Base-by-base conservation (phyloP, 2,329 filamentous ascomycete species). In the Dothistroma septosporum region DNA sequence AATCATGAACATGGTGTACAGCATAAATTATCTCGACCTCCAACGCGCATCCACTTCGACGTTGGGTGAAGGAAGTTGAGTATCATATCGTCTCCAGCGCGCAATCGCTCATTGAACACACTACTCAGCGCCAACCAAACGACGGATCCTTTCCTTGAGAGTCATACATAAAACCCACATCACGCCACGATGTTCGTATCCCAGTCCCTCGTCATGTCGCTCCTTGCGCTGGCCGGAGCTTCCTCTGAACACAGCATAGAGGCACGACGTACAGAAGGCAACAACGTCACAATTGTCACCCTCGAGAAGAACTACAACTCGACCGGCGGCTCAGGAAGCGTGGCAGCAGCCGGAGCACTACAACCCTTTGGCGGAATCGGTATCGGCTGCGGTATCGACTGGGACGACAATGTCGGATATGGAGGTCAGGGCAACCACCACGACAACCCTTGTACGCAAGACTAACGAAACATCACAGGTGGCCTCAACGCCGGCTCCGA, bases 311-410 rank as follows among this genome's bases (percentile, higher is more conserved):
- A 11, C 19, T 32, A 8, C 21, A 66, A 66, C 35, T 35, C 52
- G 2, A 66, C 65, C 0, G 63, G 64, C 14, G 65, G 63, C 33
- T 52, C 59, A 37, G 65, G 61, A 32, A 47, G 57, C 28, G 61
- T 65, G 14, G 57, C 63, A 28, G 63, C 61, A 10, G 57, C 35
- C 4, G 65, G 65, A 28, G 53, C 37, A 4, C 41, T 66, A 11
- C 31, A 16, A 11, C 63, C 63, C 3, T 66, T 66, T 28, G 65
- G 63, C 1, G 35, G 19, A 0, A 61, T 66, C 24, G 63, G 63
- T 12, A 58, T 64, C 6, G 65, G 63, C 11, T 67, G 65, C 41
- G 65, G 63, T 14, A 54, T 67, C 14, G 62, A 65, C 24, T 67
- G 65, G 65, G 41, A 62, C 21, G 52, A 57, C 11, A 52, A 55